Conservation (phyloP, 2,329 filamentous ascomycete genomes). For the Fusarium lateritium region DNA sequence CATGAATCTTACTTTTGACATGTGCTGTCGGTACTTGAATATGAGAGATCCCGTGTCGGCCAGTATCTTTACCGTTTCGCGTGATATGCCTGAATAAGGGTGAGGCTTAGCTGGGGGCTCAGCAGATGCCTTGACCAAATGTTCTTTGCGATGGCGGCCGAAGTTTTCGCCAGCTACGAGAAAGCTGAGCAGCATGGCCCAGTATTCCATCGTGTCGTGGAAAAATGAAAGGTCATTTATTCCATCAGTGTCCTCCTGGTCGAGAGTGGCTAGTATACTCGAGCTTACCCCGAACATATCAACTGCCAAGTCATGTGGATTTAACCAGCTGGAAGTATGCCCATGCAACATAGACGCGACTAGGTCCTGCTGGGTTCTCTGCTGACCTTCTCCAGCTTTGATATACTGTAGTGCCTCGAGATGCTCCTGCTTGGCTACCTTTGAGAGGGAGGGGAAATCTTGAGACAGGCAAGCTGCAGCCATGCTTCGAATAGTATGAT, state of each 20-base stretch:
- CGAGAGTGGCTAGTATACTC: neutral
- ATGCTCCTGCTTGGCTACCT: neutral
- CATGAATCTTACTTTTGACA: conserved; percentile 12
- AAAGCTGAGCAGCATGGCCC: conserved; percentile 14
- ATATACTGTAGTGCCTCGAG: neutral
- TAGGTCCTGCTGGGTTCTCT: no score
- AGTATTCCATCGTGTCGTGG: conserved; percentile 10
- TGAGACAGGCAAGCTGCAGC: conserved; percentile 13
- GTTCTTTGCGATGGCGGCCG: neutral
- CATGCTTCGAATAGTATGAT: conserved; percentile 22
- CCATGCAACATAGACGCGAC: conserved; percentile 4
- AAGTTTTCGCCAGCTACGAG: neutral
- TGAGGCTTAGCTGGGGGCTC: conserved; percentile 1
- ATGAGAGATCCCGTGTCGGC: neutral
- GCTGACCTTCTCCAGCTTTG: neutral
- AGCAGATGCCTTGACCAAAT: no score
- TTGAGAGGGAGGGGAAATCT: neutral
- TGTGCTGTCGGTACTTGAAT: neutral
- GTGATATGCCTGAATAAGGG: conserved; percentile 6
- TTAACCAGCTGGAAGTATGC: conserved; percentile 14
- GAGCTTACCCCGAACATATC: conserved; percentile 5
- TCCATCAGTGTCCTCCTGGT: no score
- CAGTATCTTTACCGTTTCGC: neutral
- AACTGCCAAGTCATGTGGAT: conserved; percentile 3
- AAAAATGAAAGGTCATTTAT: conserved; percentile 14